A percentile compares a stretch with the other conserved stretches of the same genome.
Conservation (phyloP, 441 rosid genomes). For the Biscutella laevigata region DNA sequence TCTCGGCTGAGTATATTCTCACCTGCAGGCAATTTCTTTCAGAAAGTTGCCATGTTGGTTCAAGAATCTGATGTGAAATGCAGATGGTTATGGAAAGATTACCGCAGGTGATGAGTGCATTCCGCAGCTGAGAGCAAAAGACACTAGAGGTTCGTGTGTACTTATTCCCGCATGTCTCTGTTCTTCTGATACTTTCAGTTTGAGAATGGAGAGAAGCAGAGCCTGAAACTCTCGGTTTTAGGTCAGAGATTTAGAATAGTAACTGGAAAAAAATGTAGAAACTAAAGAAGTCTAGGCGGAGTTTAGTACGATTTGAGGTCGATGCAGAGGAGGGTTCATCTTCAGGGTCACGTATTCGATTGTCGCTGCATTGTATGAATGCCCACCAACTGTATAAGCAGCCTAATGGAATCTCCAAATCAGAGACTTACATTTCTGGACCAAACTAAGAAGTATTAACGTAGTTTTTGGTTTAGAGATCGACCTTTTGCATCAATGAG, state of each 20-base stretch:
- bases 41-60: neutral
- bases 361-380: constrained; percentile 69
- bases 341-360: constrained; percentile 63
- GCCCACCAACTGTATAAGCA: constrained; percentile 85
- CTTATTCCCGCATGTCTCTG: constrained; percentile 51
- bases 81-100: constrained; percentile 16
- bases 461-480: constrained; percentile 2
- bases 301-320: constrained; percentile 65
- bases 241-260: constrained; percentile 11
- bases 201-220: constrained; percentile 75
- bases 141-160: constrained; percentile 51
- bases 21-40: constrained; percentile 38
- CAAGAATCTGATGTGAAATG: neutral
- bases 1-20: constrained; percentile 57
- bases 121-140: constrained; percentile 82
- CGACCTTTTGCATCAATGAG: constrained; percentile 90
- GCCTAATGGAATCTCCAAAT: constrained; percentile 42
- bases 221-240: constrained; percentile 40
- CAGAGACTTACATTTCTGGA: neutral
- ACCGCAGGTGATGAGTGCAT: constrained; percentile 88
- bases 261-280: neutral
- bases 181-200: constrained; percentile 60
- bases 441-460: neutral
- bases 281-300: neutral
- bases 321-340: constrained; percentile 79